phyloP scores from a whole-genome alignment of 2,329 filamentous ascomycete species.

The Microdochium bolleyi region DNA sequence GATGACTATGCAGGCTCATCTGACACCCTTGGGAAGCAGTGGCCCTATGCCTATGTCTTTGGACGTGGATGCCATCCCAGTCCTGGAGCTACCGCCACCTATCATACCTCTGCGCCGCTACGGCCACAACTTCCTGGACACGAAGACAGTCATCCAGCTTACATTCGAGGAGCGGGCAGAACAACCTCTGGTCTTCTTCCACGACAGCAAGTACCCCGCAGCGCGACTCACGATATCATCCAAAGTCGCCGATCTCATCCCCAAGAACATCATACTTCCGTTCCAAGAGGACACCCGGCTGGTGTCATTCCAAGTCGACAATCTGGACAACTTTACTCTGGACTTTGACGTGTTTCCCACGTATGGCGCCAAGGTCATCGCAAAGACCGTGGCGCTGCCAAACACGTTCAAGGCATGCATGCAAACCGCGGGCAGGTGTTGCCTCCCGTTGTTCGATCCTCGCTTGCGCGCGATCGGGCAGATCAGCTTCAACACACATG shows the following conservation, averaged over 20 bases:
- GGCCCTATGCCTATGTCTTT: constrained; percentile 55
- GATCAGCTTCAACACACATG: constrained; percentile 88
- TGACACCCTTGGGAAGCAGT: constrained; percentile 39
- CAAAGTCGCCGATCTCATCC: constrained; percentile 91
- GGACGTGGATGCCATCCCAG: constrained; percentile 83
- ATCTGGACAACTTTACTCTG: constrained; percentile 82
- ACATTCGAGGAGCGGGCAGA: constrained; percentile 73
- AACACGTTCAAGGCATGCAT: constrained; percentile 71
- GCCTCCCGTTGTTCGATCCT: constrained; percentile 86
- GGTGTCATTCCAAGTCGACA: constrained; percentile 94
- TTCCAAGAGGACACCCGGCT: constrained; percentile 93
- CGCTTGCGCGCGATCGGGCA: constrained; percentile 86
- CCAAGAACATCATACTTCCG: constrained; percentile 88
- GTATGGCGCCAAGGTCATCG: constrained; percentile 95
- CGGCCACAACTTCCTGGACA: constrained; percentile 96
- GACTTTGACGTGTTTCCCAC: constrained; percentile 98
- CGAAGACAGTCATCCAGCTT: constrained; percentile 91
- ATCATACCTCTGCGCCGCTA: constrained; percentile 94
- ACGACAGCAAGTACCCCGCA: constrained; percentile 92
- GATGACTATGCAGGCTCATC: constrained; percentile 29
- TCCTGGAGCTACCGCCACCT: constrained; percentile 84
- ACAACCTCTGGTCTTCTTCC: constrained; percentile 85
- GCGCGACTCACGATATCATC: constrained; percentile 93
- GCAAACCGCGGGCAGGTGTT: constrained; percentile 72
- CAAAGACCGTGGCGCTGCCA: constrained; percentile 86